phyloP scores from a whole-genome alignment of 2,329 filamentous ascomycete species.

The Xylogone sp. region DNA sequence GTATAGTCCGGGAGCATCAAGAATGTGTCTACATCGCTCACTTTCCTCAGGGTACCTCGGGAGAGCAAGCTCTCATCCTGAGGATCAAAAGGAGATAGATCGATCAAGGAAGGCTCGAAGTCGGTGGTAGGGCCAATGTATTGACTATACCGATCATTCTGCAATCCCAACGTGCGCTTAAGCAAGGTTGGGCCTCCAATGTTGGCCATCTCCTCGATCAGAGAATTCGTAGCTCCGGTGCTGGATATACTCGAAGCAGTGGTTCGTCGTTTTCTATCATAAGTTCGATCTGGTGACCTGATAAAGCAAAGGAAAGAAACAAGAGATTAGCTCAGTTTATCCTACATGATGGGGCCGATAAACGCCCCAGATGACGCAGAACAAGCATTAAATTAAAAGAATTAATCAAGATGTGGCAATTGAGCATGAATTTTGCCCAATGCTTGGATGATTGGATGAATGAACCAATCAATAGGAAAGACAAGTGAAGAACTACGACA shows the following conservation, averaged over 20 bases:
- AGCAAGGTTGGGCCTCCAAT: slow-evolving; percentile 63
- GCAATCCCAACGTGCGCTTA: slow-evolving; percentile 69
- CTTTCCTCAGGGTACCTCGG: slow-evolving; percentile 66
- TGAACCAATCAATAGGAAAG: too few species aligned
- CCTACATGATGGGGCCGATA: background rate
- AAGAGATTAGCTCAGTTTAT: slow-evolving; percentile 14
- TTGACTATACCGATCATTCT: slow-evolving; percentile 74
- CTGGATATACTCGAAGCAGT: slow-evolving; percentile 57
- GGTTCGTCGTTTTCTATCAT: slow-evolving; percentile 49
- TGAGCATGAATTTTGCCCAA: too few species aligned
- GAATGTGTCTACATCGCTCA: slow-evolving; percentile 75
- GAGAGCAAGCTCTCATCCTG: slow-evolving; percentile 76
- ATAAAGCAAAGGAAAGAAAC: background rate
- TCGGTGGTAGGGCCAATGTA: slow-evolving; percentile 82
- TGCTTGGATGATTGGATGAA: too few species aligned
- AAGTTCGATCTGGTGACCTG: slow-evolving; percentile 56
- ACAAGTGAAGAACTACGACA: too few species aligned
- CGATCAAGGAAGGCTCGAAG: slow-evolving; percentile 79
- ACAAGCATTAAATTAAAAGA: background rate
- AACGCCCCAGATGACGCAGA: background rate
- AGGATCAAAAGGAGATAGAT: slow-evolving; percentile 74
- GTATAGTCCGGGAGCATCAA: slow-evolving; percentile 72
- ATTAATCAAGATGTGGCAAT: background rate
- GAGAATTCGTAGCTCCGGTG: slow-evolving; percentile 57
- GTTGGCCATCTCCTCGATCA: slow-evolving; percentile 68